Evolutionary conservation across 805 yeast species (phyloP).

Genomic region (Saccharomycopsis fodiens): DNA sequence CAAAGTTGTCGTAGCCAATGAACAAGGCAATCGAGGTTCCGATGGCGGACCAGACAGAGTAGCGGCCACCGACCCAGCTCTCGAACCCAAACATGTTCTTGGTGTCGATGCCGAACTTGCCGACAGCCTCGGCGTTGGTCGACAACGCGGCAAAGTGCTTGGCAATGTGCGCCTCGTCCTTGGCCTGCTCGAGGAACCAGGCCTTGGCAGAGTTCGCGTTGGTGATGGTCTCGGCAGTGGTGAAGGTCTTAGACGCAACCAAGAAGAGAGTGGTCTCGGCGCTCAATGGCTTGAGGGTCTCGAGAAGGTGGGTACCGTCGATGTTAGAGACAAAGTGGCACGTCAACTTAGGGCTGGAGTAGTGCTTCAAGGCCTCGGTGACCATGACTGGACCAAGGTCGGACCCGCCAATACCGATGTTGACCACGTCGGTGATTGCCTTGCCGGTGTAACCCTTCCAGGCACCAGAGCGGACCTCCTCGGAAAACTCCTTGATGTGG

Average conservation of each 20-base stretch:
- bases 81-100: conserved; percentile 98
- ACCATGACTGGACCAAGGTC: conserved; percentile 99
- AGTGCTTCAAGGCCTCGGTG: conserved; percentile 93
- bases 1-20: conserved; percentile 94
- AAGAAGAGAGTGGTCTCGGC: conserved; percentile 90
- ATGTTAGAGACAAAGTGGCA: conserved; percentile 96
- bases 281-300: conserved; percentile 65
- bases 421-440: conserved; percentile 86
- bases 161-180: conserved; percentile 68
- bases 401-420: conserved; percentile 98
- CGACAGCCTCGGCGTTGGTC: conserved; percentile 86
- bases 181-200: conserved; percentile 80
- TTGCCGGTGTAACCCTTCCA: conserved; percentile 98
- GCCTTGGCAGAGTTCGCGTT: conserved; percentile 92
- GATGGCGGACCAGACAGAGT: conserved; percentile 99
- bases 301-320: conserved; percentile 97
- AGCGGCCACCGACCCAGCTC: conserved; percentile 99
- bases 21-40: conserved; percentile 92
- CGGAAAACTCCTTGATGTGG: conserved; percentile 96
- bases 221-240: conserved; percentile 97
- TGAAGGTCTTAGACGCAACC: conserved; percentile 95
- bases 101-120: conserved; percentile 94
- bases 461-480: conserved; percentile 79
- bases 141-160: conserved; percentile 97
- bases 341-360: conserved; percentile 57